Evolutionary conservation across 2,329 filamentous ascomycete genomes (phyloP).

Genomic region (Pezicula carpinea): DNA sequence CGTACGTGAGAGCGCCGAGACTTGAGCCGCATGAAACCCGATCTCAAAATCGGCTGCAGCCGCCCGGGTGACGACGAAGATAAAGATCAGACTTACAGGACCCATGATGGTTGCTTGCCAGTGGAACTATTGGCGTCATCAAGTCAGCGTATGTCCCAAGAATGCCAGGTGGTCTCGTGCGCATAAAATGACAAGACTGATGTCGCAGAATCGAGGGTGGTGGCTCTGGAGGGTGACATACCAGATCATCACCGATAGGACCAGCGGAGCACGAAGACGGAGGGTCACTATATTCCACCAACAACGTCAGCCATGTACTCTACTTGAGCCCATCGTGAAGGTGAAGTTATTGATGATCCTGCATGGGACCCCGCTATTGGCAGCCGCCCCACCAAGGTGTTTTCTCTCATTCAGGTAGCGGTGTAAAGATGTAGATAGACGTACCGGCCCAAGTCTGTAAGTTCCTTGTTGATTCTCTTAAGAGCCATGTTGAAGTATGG

Average conservation of each 20-base stretch:
- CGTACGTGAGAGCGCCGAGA: slow-evolving; percentile 6
- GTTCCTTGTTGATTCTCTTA: slow-evolving; percentile 93
- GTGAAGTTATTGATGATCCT: slow-evolving; percentile 29
- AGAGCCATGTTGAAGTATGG: slow-evolving; percentile 61
- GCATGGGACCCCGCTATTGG: slow-evolving; percentile 26
- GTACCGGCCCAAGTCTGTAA: slow-evolving; percentile 85
- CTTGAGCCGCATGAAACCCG: slow-evolving; percentile 11
- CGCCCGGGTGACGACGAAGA: slow-evolving; percentile 6
- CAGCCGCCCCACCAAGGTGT: slow-evolving; percentile 22
- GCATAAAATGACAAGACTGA: slow-evolving; percentile 3
- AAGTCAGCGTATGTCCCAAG: slow-evolving; percentile 27
- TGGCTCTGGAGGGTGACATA: slow-evolving; percentile 48
- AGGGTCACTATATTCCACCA: slow-evolving; percentile 66
- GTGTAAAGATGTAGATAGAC: slow-evolving; percentile 29
- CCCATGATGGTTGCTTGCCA: slow-evolving; percentile 99
- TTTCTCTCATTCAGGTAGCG: slow-evolving; percentile 8
- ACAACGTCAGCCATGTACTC: slow-evolving; percentile 17
- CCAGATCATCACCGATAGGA: slow-evolving; percentile 94
- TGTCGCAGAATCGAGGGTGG: slow-evolving; percentile 16
- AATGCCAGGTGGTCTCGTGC: slow-evolving; percentile 18
- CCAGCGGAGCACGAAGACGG: slow-evolving; percentile 98
- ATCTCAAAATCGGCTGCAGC: slow-evolving; percentile 3
- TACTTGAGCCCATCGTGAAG: slow-evolving; percentile 3
- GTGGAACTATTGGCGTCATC: slow-evolving; percentile 68
- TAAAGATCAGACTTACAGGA: slow-evolving; percentile 64